Evolutionary conservation across 2,329 filamentous ascomycete species (phyloP), one percentile per base, ranked within the genome.

Genomic region (Teratosphaeria zuluensis): DNA sequence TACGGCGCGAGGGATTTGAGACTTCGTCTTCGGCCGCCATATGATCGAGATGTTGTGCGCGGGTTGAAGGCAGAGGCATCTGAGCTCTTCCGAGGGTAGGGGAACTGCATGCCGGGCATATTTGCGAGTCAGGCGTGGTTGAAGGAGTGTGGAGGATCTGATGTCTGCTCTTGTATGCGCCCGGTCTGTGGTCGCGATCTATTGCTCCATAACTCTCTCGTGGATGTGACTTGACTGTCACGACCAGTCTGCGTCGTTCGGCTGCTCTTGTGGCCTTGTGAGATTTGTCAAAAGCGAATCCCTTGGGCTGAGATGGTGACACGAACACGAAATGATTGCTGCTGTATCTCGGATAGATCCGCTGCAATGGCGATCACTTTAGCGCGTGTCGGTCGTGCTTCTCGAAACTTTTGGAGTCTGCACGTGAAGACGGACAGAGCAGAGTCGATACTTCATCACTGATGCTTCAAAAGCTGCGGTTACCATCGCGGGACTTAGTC

Each of bases 41-140:
- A 11, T 6, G 42, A 48, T 21, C 42, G 42, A 21, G 42, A 48
- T 48, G 42, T 48, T n/a, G 42, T 48, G 32, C 32, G 52, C n/a
- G 52, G 52, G 4, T 12, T 7, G 52, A 31, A 35, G 54, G n/a
- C 59, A 56, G 14, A 59, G 69, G 84, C 77, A 64, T 81, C 80
- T 16, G 89, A 92, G 70, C 83, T 85, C 77, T 92, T 95, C 74
- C 91, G 87, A 69, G 90, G 84, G 58, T 91, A 86, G 63, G 92
- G 90, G 80, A 92, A 91, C 74, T 96, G 92, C 90, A 96, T 77
- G 59, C 63, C 94, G 66, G 67, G 59, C 65, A 67, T 68, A 8
- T 48, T 59, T 38, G 56, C 28, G 38, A 28, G 35, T 4, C 35
- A 16, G 35, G 35, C 35, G 35, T 16, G 55, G 35, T 46, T 7